Base-by-base conservation (phyloP, 805 yeast genomes). In the Candida gorgasii region DNA sequence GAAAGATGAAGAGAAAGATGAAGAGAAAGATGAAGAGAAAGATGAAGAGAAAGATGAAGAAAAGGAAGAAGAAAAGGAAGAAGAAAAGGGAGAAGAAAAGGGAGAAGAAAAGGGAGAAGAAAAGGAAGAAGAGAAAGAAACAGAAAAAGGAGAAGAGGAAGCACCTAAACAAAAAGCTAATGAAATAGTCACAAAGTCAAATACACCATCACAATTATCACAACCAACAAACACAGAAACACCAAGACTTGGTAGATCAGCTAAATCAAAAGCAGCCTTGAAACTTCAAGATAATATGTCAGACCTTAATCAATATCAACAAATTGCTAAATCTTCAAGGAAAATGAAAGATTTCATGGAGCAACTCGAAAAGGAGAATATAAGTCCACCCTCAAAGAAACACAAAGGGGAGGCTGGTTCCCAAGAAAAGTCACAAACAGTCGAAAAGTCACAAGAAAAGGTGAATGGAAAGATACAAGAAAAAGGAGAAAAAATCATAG, bases 231-330 rank as follows among this genome's bases (percentile, higher is more conserved):
- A 9, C 23, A 19, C 8, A 7, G 23, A 14, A 15, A 19, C 36
- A 6, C 16, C 37, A 23, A 41, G 45, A 26, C 22, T 50, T 11
- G 62, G 74, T 2, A 59, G 86, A 39, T 75, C 77, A 30, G 95
- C 95, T 1, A 82, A 82, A 35, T 72, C 73, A 29, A 78, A 73
- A 52, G 95, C 95, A 0, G 82, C 81, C 0, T 64, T 66, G 44
- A 82, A 80, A 55, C 64, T 87, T 12, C 92, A 84, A 52, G 74
- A 75, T 8, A 80, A 82, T 57, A 85, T 87, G 73, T 77, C 76
- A 44, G 83, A 83, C 36, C 70, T 86, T 48, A 84, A 84, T 53
- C 72, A 69, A 39, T 86, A 77, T 54, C 83, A 82, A 46, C 72
- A 78, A 48, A 57, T 66, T 49, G 44, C 63, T 8, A 79, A 78